Evolutionary conservation across 1,284 basidiomycete genomes (phyloP).

Genomic region (Erythrobasidium hasegawianum): DNA sequence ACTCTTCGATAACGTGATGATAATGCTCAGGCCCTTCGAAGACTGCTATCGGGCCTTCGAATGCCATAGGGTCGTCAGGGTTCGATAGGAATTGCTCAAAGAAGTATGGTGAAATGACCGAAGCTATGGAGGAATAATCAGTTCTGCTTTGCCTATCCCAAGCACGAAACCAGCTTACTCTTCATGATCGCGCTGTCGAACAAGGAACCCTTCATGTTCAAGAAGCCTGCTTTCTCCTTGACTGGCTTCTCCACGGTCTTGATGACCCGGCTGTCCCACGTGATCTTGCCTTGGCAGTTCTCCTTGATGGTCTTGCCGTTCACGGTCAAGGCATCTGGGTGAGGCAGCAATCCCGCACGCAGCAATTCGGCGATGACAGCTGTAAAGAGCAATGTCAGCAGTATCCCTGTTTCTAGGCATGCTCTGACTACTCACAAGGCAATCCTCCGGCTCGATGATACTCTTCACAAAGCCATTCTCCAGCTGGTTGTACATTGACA

Average conservation of each 20-base stretch:
- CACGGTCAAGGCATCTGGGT: constrained; percentile 43
- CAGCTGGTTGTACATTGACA: constrained; percentile 53
- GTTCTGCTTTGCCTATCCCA: too few species aligned
- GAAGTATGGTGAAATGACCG: constrained; percentile 49
- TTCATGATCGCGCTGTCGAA: constrained; percentile 53
- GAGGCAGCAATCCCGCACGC: constrained; percentile 24
- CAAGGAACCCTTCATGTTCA: constrained; percentile 49
- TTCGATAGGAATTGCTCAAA: constrained; percentile 48
- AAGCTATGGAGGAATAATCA: constrained; percentile 34
- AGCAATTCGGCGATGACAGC: constrained; percentile 38
- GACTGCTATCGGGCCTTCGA: constrained; percentile 50
- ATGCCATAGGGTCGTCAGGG: constrained; percentile 50
- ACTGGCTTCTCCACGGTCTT: constrained; percentile 47
- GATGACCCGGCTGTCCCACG: constrained; percentile 48
- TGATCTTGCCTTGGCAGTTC: constrained; percentile 46
- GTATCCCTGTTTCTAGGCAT: not conserved
- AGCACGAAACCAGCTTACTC: too few species aligned
- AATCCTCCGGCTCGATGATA: constrained; percentile 53
- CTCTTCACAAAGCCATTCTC: constrained; percentile 53
- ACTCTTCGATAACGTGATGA: constrained; percentile 47
- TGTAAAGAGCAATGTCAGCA: constrained; percentile 46
- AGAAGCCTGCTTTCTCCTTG: constrained; percentile 48
- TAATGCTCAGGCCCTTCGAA: constrained; percentile 52
- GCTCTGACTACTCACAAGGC: constrained; percentile 38
- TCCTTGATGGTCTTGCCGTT: constrained; percentile 49